Evolutionary conservation across 202 grass and related monocot genomes (phyloP), one percentile per base, ranked within the genome.

Genomic region (Elaeis oleifera): DNA sequence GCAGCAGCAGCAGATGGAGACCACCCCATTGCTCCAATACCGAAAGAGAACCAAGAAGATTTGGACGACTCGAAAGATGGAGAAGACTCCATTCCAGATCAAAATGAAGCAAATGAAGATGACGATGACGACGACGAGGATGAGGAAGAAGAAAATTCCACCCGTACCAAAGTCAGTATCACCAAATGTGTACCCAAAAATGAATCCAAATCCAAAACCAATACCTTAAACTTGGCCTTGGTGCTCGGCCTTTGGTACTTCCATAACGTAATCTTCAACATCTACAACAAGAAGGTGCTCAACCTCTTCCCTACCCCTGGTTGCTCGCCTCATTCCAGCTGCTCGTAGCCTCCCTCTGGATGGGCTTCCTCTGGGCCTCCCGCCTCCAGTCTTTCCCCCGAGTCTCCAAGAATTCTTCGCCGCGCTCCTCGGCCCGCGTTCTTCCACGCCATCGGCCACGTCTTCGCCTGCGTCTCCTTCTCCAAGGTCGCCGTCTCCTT

Each of bases 241-340:
- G 78, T 80, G 32, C 64, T 80, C 64, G 65, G 71, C 5, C 63
- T 80, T 21, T 80, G 78, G 78, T 80, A 75, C 14, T 58, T 71
- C 13, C 78, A 80, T 29, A 80, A 75, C 23, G 58, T 80, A 5
- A 59, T 80, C 16, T 75, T 80, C 51, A 80, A 80, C 64, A 80
- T 80, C 32, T 80, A 74, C 52, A 80, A 80, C 58, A 80, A 80
- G 58, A 80, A 80, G 78, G 70, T 80, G 28, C 64, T 80, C 17
- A 74, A 80, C 49, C 32, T 80, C 19, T 80, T 80, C 56, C 78
- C 2, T 80, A 80, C 36, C 78, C 78, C 8, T 80, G 78, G 78
- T 71, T 80, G 0, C 78, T 80, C 7, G 71, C 78, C 15, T 80
- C 78, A 3, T 74, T 80, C 71, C 78, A 80, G 32, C 71, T 80